Base-by-base conservation (phyloP, 345 rosid species). In the Toxicodendron radicans region DNA sequence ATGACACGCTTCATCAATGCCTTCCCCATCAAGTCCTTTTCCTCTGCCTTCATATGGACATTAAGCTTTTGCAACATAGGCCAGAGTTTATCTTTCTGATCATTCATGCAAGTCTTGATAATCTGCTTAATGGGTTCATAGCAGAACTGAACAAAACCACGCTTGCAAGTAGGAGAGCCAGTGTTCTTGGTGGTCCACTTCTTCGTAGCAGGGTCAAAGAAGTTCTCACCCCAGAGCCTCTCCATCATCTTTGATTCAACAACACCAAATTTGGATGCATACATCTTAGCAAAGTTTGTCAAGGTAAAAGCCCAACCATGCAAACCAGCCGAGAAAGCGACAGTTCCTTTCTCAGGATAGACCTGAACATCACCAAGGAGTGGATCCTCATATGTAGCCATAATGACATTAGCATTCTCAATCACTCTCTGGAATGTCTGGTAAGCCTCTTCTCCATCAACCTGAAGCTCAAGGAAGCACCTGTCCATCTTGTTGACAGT, bases 401-500 rank as follows among this genome's bases (percentile, higher is more conserved):
- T 88, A 68, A 90, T 90, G 71, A 90, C 95, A 71, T 90, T 90
- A 8, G 95, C 91, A 74, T 90, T 90, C 74, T 90, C 95, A 78
- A 90, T 90, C 33, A 90, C 92, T 78, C 89, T 87, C 45, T 64
- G 77, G 82, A 90, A 90, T 1, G 87, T 90, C 70, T 90, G 95
- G 66, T 85, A 90, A 9, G 95, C 95, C 83, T 90, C 95, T 82
- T 90, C 95, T 7, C 95, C 95, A 69, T 90, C 91, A 62, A 90
- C 92, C 84, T 90, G 95, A 10, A 90, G 92, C 87, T 90, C 92
- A 16, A 90, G 87, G 87, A 90, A 90, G 71, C 95, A 90, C 77
- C 95, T 85, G 80, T 90, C 92, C 95, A 90, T 90, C 87, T 90
- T 90, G 79, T 90, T 90, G 20, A 90, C 95, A 16, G 95, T 90